Base-by-base conservation (phyloP, 257 asterid species). In the Solanum gandarillasii region DNA sequence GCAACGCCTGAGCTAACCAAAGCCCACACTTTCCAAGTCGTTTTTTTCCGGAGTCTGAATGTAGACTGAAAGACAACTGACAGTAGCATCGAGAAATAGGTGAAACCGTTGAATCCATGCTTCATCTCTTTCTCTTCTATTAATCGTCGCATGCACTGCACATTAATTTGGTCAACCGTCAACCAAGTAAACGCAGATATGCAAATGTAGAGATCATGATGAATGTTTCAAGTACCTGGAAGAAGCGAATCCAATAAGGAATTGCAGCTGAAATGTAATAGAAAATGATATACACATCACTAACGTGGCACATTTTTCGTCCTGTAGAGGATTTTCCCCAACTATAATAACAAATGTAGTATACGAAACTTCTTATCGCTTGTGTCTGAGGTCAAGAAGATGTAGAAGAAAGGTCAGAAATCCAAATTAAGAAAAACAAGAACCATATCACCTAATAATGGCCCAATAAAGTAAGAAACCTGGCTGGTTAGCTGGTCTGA, bases 401-500 rank as follows among this genome's bases (percentile, higher is more conserved):
- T 89, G 67, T 39, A 65, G 55, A 16, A 8, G 65, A 41, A n/a
- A 72, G 34, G 12, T 87, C 86, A 74, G 67, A 31, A 62, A 79
- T 78, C 36, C 9, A 67, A 21, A 72, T 58, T 9, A 58, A 67
- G 25, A 46, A 79, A 67, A 79, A 25, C 6, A 60, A 78, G 20
- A 84, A 12, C 75, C 35, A 34, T 55, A 55, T 83, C 23, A 60
- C 52, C 58, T 21, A 84, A 1, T 12, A 16, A 34, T 35, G 25
- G 25, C 36, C 10, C 16, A 38, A 35, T 20, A 35, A 79, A 60
- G 67, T 75, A 65, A 35, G 21, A 84, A 84, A 90, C 95, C 92
- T 94, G 96, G 91, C 94, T 94, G 41, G 94, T 92, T 21, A 94
- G 91, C 89, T 94, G 96, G 58, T 94, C 96, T 86, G 95, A 72